Percentiles rank a stretch among this genome's conserved stretches.
These are phyloP conservation scores for Brassica nigra DNA, from an alignment of 345 rosid species.

Conservation along the genomic window DNA sequence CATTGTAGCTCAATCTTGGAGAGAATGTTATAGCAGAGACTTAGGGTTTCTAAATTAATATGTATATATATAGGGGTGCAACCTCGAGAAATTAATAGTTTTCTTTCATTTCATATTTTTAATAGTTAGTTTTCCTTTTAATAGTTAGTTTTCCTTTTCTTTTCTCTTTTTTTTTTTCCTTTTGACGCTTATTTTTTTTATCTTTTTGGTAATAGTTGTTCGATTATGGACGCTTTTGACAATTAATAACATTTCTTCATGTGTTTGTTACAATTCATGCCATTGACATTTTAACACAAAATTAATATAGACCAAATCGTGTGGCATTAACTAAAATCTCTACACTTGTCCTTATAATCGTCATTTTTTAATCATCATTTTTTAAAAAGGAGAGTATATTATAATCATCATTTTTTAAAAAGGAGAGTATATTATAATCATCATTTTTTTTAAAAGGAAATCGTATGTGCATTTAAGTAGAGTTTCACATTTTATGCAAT, in stretches of 20 bases:
- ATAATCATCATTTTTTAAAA: too few species aligned
- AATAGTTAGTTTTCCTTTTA: not conserved
- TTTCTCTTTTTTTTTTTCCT: too few species aligned
- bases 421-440: not conserved
- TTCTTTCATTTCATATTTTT: not conserved
- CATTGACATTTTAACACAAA: not conserved
- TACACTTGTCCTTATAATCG: not conserved
- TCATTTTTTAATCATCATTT: too few species aligned
- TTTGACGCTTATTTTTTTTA: too few species aligned
- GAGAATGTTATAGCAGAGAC: not conserved
- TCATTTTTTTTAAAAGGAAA: not conserved
- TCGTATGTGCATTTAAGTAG: not conserved
- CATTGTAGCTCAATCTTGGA: not conserved
- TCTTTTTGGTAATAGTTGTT: not conserved
- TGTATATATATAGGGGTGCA: not conserved
- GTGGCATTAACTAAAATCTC: not conserved
- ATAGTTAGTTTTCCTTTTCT: too few species aligned
- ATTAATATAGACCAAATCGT: not conserved
- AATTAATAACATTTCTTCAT: not conserved
- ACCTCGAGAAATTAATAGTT: not conserved
- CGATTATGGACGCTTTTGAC: not conserved
- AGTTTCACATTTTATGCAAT: not conserved
- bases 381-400: not conserved
- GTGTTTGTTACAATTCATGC: not conserved
- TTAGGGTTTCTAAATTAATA: not conserved